phyloP scores from a whole-genome alignment of 768 basidiomycete genomes.

The Saitozyma podzolica region DNA sequence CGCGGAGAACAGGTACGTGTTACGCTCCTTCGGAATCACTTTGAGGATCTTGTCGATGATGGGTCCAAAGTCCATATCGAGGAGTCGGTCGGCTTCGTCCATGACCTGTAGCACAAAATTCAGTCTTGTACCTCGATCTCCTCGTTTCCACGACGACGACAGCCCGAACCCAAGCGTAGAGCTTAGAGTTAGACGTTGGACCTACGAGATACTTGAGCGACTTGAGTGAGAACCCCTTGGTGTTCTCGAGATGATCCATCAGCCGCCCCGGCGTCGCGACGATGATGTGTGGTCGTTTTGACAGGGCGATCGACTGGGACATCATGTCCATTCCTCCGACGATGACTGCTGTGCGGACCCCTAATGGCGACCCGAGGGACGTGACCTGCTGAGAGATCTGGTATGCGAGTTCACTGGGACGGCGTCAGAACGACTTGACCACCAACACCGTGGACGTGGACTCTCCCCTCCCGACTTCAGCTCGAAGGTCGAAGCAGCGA shows the following conservation, averaged over 20 bases:
- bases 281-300: constrained; percentile 89
- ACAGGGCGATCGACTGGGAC: constrained; percentile 83
- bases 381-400: constrained; percentile 98
- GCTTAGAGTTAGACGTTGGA: constrained; percentile 7
- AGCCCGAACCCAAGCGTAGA: neutral
- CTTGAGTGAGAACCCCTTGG: constrained; percentile 90
- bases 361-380: constrained; percentile 85
- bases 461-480: neutral
- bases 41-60: constrained; percentile 96
- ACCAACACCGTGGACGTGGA: no score
- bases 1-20: constrained; percentile 94
- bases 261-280: constrained; percentile 94
- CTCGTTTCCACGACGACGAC: neutral
- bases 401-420: constrained; percentile 79
- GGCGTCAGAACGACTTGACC: neutral
- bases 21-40: constrained; percentile 87
- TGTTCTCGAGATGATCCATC: constrained; percentile 91
- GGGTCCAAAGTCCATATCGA: constrained; percentile 95
- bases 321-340: constrained; percentile 96
- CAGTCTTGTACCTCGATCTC: constrained; percentile 3
- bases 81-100: constrained; percentile 91
- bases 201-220: constrained; percentile 82
- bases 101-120: constrained; percentile 65
- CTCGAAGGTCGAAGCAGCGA: neutral
- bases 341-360: constrained; percentile 83